phyloP scores from a whole-genome alignment of 106 monocot genomes.

The Agapanthus africanus region DNA sequence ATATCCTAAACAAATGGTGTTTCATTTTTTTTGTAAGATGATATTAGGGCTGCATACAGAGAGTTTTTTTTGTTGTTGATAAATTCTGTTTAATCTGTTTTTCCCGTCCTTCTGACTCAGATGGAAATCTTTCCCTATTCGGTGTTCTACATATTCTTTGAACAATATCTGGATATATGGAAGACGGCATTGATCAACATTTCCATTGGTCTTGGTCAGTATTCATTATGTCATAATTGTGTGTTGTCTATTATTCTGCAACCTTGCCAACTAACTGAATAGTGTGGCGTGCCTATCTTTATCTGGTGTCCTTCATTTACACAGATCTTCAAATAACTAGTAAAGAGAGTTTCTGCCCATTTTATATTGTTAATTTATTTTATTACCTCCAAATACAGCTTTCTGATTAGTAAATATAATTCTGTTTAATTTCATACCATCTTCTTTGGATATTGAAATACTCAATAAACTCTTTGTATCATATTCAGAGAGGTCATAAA shows the following conservation, averaged over 20 bases:
- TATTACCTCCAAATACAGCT: too few species aligned
- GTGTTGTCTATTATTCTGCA: background rate
- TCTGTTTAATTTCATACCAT: too few species aligned
- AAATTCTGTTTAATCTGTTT: background rate
- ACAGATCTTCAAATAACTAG: background rate
- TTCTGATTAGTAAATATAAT: background rate
- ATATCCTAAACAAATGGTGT: background rate
- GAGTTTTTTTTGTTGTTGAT: background rate
- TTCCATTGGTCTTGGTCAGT: slow-evolving; percentile 77
- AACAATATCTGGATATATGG: slow-evolving; percentile 95
- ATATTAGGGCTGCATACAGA: background rate
- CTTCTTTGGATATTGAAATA: too few species aligned
- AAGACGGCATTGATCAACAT: slow-evolving; percentile 76
- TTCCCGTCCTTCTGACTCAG: slow-evolving; percentile 30
- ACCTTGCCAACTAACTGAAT: background rate
- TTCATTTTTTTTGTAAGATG: too few species aligned
- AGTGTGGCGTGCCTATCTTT: background rate
- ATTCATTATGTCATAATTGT: slow-evolving; percentile 10
- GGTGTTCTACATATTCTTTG: slow-evolving; percentile 97
- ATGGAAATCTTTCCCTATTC: slow-evolving; percentile 97
- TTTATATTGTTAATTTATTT: too few species aligned
- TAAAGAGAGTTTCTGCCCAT: too few species aligned
- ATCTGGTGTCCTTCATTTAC: background rate
- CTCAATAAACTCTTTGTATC: too few species aligned
- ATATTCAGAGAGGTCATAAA: too few species aligned